A percentile compares a stretch with the other conserved stretches of the same genome.
These are phyloP conservation scores for Pseudogymnoascus sp. DNA, from an alignment of 2,329 filamentous ascomycete species.

Conservation along the genomic window DNA sequence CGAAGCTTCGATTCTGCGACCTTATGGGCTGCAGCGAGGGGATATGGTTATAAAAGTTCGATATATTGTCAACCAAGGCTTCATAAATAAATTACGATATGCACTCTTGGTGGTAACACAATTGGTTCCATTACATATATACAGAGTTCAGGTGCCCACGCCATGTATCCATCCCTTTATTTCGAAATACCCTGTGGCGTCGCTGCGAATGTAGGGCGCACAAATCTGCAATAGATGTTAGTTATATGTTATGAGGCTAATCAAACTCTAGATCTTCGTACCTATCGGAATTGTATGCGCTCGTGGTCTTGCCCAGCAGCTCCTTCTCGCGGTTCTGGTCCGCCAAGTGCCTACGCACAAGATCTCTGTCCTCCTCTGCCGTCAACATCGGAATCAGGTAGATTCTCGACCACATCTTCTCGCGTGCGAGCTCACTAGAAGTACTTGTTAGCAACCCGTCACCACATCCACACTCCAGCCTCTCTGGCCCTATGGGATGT, in stretches of 20 bases:
- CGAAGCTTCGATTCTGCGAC: neutral
- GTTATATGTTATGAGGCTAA: slow-evolving; percentile 9
- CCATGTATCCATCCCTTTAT: neutral
- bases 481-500: neutral
- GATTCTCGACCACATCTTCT: slow-evolving; percentile 98
- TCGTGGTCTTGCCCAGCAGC: slow-evolving; percentile 72
- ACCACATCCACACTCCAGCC: neutral
- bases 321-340: slow-evolving; percentile 87
- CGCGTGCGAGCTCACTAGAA: slow-evolving; percentile 77
- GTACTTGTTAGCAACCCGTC: neutral
- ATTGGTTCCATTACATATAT: slow-evolving; percentile 9
- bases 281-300: slow-evolving; percentile 84
- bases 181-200: slow-evolving; percentile 42
- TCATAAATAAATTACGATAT: neutral
- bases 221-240: slow-evolving; percentile 47
- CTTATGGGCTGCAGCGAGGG: neutral
- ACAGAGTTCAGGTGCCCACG: neutral
- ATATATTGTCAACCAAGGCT: slow-evolving; percentile 6
- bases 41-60: neutral
- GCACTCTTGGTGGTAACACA: neutral
- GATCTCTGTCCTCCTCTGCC: slow-evolving; percentile 93
- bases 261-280: slow-evolving; percentile 37
- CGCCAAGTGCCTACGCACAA: slow-evolving; percentile 77
- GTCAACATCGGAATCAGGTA: slow-evolving; percentile 89
- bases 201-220: slow-evolving; percentile 71